A percentile compares a stretch with the other conserved stretches of the same genome.
phyloP scores from a whole-genome alignment of 208 protist genomes.

The Trypanosoma rangeli region DNA sequence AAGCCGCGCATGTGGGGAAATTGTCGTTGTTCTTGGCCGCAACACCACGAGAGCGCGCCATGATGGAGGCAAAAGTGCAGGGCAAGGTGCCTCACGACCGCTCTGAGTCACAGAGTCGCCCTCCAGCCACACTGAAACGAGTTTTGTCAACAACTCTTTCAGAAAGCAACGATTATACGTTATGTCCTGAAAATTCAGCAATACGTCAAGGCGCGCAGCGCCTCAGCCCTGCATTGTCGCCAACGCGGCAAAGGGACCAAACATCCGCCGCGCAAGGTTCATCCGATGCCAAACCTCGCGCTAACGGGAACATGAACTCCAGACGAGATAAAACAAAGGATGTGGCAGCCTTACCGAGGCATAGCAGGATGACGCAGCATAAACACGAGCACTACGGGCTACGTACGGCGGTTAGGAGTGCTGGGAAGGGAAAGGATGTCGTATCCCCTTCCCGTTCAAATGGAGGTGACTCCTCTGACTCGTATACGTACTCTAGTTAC shows the following conservation, averaged over 20 bases:
- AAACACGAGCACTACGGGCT: background rate
- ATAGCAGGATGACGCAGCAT: background rate
- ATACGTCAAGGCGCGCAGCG: conserved; percentile 4
- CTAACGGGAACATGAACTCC: background rate
- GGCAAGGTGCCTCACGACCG: background rate
- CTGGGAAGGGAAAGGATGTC: background rate
- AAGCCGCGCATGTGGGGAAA: background rate
- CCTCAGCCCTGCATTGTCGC: conserved; percentile 19
- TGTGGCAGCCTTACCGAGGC: too few relatives aligned
- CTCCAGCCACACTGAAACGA: background rate
- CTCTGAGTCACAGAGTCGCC: background rate
- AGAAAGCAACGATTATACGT: background rate
- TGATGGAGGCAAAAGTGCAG: background rate
- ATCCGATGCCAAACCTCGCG: background rate
- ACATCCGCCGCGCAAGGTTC: background rate
- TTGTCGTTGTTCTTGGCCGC: background rate
- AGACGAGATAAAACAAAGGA: background rate
- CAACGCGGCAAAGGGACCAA: background rate
- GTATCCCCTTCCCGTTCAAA: background rate
- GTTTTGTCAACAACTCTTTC: background rate
- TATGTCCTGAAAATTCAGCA: background rate
- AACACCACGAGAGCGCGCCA: background rate
- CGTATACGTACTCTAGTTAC: conserved; percentile 25
- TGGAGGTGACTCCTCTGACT: conserved; percentile 10
- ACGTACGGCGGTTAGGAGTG: background rate